Evolutionary conservation across 495 filamentous ascomycete species (phyloP), one percentile per base, ranked within the genome.

Genomic region (Neurospora sp.): DNA sequence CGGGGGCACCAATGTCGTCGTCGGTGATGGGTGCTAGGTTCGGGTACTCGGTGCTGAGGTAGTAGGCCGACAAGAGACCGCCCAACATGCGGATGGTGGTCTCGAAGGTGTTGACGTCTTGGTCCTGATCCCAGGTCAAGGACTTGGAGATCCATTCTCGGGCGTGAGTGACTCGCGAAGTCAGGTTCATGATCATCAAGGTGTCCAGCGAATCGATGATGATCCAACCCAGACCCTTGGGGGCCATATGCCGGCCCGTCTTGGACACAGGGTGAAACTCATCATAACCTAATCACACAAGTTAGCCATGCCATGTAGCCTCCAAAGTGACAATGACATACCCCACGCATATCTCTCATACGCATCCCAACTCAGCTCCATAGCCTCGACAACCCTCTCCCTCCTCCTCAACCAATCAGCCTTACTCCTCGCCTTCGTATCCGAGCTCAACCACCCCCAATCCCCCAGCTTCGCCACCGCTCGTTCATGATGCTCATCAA

Each of bases 21-120:
- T 92, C 90, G 18, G 81, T 59, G 72, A 92, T 80, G 14, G 91
- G 86, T 16, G 92, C 91, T 78, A 93, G 79, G 22, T 88, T 74
- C 0, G 92, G 91, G 75, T 86, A 93, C 59, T 86, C 83, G 20
- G 89, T 92, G 27, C 93, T 94, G 5, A 99, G 88, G 79, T 98
- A 97, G 77, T 99, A 94, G 27, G 96, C 96, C 10, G 96, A 97
- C 20, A 99, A 85, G 22, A 99, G 86, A 4, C 96, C 96, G 27
- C 96, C 96, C 40, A 99, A 82, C 94, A 99, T 98, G 72, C 96
- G 92, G 74, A 98, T 99, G 1, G 95, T 98, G 0, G 96, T 98
- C 80, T 99, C 96, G 77, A 99, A 99, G 0, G 94, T 98, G 81
- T 92, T 98, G 46, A 99, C 96, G 76, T 98, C 93, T 74, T 96